Base-by-base conservation (phyloP, 2,329 filamentous ascomycete species). In the Thelonectria blattea region DNA sequence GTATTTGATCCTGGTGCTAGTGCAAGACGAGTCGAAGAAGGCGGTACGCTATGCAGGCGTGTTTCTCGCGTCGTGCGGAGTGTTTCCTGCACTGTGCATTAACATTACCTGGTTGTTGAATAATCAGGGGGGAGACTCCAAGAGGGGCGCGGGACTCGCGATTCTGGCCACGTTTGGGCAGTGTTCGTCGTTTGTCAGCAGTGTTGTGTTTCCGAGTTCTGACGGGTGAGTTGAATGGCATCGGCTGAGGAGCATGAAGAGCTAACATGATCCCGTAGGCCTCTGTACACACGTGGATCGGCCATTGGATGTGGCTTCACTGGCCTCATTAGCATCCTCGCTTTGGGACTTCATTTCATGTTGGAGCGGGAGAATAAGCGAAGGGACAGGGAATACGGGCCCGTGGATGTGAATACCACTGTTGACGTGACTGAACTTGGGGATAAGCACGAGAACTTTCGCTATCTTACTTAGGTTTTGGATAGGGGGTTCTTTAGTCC, bases 21-120 rank as follows among this genome's bases (percentile, higher is more conserved):
- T 68, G 0, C 54, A 64, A 1, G 63, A 67, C n/a, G 52, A 49
- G n/a, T 34, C 42, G 1, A 52, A 20, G 2, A 64, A 30, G 0
- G 56, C 58, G 0, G 43, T 52, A 0, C 30, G 65, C 18, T 68
- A 68, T 2, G 48, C 61, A 1, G 65, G 65, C 0, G 45, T 68
- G 0, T 68, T 63, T 60, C 49, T 68, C 4, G 65, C 65, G 0
- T 61, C 54, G 0, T 60, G 56, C 2, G 65, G 65, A 0, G 54
- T 68, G 0, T 68, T 68, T 1, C 65, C 65, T 1, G 56, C 53
- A 0, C 7, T 68, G 0, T 48, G 52, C 1, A 56, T 66, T 1
- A 68, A 66, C 1, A 64, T 68, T 0, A 68, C 65, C 0, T 68
- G 65, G 65, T 5, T 68, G 0, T 24, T 68, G 0, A 68, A 68